Evolutionary conservation across 2,329 filamentous ascomycete genomes (phyloP), one percentile per base, ranked within the genome.

Genomic region (Scedosporium boydii): DNA sequence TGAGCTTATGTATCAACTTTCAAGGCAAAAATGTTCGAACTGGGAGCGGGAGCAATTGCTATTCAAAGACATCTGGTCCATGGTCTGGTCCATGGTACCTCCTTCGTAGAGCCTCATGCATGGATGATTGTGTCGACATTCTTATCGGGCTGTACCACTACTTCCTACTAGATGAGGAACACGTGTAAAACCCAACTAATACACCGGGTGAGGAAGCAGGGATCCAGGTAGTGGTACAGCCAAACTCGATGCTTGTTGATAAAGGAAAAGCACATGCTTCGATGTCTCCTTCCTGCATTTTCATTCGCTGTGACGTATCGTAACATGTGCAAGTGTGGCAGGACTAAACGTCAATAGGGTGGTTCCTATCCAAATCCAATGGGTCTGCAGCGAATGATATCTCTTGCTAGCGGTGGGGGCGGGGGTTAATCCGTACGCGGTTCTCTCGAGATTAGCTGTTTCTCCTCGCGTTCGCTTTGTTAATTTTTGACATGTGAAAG

Each of bases 401-500:
- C 18, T 42, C 23, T 42, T n/a, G 34, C 34, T 12, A 38, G 34
- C 46, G 29, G 59, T 61, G 59, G 59, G 59, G 59, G 46, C 44
- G 46, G 59, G 59, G 58, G 27, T 29, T 18, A 58, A 41, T 23
- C 55, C 21, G 12, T 9, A 6, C 6, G 23, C n/a, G 14, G 51
- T 29, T 29, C 18, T 29, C 18, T 56, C 51, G 14, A n/a, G 14
- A 23, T 23, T 23, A 34, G 12, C 34, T 34, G 26, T n/a, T 38
- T 18, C 21, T 48, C 44, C 44, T 48, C 34, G 26, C 14, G 55
- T 38, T 23, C 16, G 34, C 21, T 34, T 9, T 7, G 34, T 16
- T 18, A 12, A 21, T 7, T 61, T 61, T 61, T 61, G 59, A 23
- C 59, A 61, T 61, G 59, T 61, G 59, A 61, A 61, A 61, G 46